Base-by-base conservation (phyloP, 2,329 filamentous ascomycete genomes). In the Colletotrichum sp. region DNA sequence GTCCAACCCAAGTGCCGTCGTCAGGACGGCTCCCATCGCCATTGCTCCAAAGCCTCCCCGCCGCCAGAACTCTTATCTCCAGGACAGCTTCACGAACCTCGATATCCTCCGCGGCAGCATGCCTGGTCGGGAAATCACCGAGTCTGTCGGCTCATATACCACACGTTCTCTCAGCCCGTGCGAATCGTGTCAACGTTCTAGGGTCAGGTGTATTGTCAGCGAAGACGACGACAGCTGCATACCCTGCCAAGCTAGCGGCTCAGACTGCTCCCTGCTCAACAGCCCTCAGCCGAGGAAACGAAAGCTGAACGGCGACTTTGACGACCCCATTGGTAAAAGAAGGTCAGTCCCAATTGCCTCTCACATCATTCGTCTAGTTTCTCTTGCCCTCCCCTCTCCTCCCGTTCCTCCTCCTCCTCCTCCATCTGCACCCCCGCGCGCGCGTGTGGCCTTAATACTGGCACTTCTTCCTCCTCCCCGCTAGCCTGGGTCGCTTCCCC, bases 241-340 rank as follows among this genome's bases (percentile, higher is more conserved):
- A 77, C 89, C 95, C 77, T 97, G 95, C 85, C 93, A 95, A 82
- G 92, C 93, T 83, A 93, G 93, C 84, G 93, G 93, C 80, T 91
- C 94, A 82, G 93, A 95, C 79, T 97, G 95, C 85, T 96, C 95
- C 58, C 92, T 96, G 82, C 89, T 93, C 66, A 92, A 93, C 78
- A 95, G 94, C 83, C 94, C 94, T 28, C 92, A 93, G 81, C 93
- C 94, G 73, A 91, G 95, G 80, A 97, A 97, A 88, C 91, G 95
- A 82, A 96, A 96, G 87, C 86, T 95, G 77, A 91, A 93, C 84
- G 89, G 91, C 80, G 90, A 93, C 80, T 86, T 88, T 76, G 86
- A 88, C 81, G 90, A 92, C 27, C 36, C 69, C 25, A 74, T 93
- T 77, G 90, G 89, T 81, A 94, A 94, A 86, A 91, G 93, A 89